Percentiles rank a stretch among this genome's conserved stretches.
Conservation (phyloP, 805 yeast genomes). For the Candida railenensis region DNA sequence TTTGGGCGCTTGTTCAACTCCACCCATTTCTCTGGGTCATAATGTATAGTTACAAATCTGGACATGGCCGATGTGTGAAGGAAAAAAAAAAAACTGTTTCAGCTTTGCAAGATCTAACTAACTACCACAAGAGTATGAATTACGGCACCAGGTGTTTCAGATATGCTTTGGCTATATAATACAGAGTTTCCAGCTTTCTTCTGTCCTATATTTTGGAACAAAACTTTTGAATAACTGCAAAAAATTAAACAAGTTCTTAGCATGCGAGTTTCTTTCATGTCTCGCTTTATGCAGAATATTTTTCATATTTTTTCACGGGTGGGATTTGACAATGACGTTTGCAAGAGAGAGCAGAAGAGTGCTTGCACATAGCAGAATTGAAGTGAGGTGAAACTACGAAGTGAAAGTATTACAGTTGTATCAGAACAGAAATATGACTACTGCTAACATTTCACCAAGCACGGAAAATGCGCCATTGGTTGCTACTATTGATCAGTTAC, state of each 20-base stretch:
- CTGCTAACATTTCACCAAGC: constrained; percentile 21
- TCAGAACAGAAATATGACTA: constrained; percentile 23
- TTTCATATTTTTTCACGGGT: too few species aligned
- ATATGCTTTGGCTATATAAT: background rate
- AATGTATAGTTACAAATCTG: constrained; percentile 11
- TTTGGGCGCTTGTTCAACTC: background rate
- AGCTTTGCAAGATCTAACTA: too few species aligned
- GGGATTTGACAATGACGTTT: background rate
- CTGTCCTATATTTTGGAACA: too few species aligned
- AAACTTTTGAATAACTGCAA: too few species aligned
- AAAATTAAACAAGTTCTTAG: too few species aligned
- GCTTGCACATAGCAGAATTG: too few species aligned
- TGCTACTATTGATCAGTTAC: constrained; percentile 30
- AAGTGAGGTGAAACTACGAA: too few species aligned
- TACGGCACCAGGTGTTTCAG: background rate
- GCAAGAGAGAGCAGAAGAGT: too few species aligned
- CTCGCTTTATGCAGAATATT: background rate
- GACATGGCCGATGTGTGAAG: constrained; percentile 1
- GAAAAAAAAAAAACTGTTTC: background rate
- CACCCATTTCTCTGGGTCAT: constrained; percentile 9
- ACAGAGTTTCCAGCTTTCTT: too few species aligned
- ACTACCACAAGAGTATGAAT: too few species aligned
- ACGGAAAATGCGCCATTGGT: constrained; percentile 28
- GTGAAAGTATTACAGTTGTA: background rate
- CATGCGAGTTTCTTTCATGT: too few species aligned